Conservation (phyloP, 2,329 filamentous ascomycete genomes). For the Trichoderma aggressivum region DNA sequence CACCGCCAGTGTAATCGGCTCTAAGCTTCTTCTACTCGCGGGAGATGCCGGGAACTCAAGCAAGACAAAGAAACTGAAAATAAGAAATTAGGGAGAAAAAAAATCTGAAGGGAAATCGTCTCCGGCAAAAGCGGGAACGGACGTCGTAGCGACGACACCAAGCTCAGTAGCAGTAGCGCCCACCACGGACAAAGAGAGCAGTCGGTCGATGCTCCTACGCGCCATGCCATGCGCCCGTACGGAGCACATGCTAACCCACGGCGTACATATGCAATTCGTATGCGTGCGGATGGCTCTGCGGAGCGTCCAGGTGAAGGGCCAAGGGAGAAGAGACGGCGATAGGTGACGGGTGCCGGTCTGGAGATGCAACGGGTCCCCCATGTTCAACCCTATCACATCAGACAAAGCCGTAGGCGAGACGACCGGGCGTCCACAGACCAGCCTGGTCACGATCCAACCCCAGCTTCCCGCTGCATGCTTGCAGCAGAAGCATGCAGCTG, state of each 20-base stretch:
- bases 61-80: neutral
- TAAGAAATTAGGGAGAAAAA: neutral
- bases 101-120: neutral
- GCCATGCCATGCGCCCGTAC: slow-evolving; percentile 9
- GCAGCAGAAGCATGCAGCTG: slow-evolving; percentile 19
- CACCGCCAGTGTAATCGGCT: slow-evolving; percentile 18
- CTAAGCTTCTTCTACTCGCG: slow-evolving; percentile 1
- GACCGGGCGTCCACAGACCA: slow-evolving; percentile 4
- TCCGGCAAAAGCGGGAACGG: slow-evolving; percentile 14
- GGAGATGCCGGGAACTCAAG: neutral
- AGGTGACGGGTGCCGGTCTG: neutral
- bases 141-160: neutral
- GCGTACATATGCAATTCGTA: slow-evolving; percentile 7
- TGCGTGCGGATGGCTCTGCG: neutral
- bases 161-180: neutral
- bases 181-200: neutral
- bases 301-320: neutral
- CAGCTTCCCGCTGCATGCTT: slow-evolving; percentile 17
- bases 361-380: slow-evolving; percentile 1
- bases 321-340: neutral
- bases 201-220: neutral
- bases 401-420: neutral
- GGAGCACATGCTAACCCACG: slow-evolving; percentile 1
- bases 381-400: slow-evolving; percentile 3
- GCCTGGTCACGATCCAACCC: slow-evolving; percentile 10